phyloP scores from a whole-genome alignment of 1,139 yeast genomes.

The Zygoascus hellenicus region DNA sequence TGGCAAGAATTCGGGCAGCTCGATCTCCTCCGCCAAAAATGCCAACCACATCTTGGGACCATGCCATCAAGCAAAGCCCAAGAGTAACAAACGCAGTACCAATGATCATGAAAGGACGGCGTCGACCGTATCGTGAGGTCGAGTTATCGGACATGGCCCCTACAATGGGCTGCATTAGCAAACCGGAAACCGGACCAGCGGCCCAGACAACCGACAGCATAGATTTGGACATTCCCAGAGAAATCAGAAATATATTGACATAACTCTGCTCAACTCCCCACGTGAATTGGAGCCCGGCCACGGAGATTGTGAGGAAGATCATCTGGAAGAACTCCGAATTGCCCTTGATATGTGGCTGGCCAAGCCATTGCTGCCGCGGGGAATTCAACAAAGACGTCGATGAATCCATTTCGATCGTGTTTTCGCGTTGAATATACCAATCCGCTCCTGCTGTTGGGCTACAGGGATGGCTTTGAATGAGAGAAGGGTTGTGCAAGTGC shows the following conservation, averaged over 20 bases:
- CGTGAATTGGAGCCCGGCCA: conserved; percentile 39
- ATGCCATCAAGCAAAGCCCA: conserved; percentile 43
- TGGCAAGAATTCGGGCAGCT: conserved; percentile 40
- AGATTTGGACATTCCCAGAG: conserved; percentile 50
- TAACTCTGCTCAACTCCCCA: conserved; percentile 41
- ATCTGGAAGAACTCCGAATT: conserved; percentile 27
- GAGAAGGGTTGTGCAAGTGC: too few species aligned
- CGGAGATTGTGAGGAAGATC: conserved; percentile 32
- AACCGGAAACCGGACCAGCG: conserved; percentile 58
- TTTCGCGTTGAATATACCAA: too few species aligned
- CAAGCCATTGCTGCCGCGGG: conserved; percentile 25
- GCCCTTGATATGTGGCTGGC: conserved; percentile 31
- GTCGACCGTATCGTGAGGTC: conserved; percentile 41
- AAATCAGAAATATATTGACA: conserved; percentile 37
- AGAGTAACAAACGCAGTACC: conserved; percentile 45
- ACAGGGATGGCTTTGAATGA: too few species aligned
- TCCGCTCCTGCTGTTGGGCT: too few species aligned
- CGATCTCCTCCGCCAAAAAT: conserved; percentile 11
- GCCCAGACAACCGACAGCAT: conserved; percentile 52
- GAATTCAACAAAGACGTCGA: not conserved
- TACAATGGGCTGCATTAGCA: conserved; percentile 54
- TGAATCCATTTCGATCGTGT: too few species aligned
- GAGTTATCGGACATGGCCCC: conserved; percentile 52
- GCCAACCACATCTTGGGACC: conserved; percentile 39
- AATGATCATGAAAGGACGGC: conserved; percentile 51